Evolutionary conservation across 768 basidiomycete genomes (phyloP).

Genomic region (Calocybe gangraenosa): DNA sequence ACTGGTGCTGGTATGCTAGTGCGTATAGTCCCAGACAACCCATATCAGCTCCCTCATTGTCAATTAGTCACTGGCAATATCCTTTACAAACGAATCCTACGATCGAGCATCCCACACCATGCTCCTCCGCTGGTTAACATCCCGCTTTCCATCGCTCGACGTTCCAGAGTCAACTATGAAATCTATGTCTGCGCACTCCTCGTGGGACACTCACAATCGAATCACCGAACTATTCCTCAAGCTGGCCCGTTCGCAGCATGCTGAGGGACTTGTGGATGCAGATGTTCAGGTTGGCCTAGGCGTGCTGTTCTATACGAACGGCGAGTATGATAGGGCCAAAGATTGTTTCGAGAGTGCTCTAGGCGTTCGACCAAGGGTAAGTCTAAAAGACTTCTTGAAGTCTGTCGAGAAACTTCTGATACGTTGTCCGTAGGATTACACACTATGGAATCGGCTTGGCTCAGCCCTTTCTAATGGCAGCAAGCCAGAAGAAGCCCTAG

Average conservation of each 20-base stretch:
- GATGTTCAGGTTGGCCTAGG: conserved; percentile 94
- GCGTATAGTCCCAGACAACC: conserved; percentile 21
- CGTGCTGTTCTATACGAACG: conserved; percentile 86
- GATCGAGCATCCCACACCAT: conserved; percentile 84
- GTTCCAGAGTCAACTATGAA: conserved; percentile 54
- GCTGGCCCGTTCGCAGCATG: conserved; percentile 81
- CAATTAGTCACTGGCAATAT: conserved; percentile 84
- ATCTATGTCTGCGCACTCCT: conserved; percentile 48
- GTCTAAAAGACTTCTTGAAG: conserved; percentile 23
- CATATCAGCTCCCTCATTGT: neutral
- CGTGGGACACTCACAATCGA: conserved; percentile 80
- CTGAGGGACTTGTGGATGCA: conserved; percentile 67
- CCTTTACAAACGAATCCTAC: conserved; percentile 91
- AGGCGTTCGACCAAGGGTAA: conserved; percentile 63
- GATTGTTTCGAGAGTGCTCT: conserved; percentile 94
- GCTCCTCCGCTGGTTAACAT: conserved; percentile 80
- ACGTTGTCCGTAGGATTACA: conserved; percentile 63
- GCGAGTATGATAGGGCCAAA: conserved; percentile 82
- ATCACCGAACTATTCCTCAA: conserved; percentile 81
- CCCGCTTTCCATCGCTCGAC: conserved; percentile 54
- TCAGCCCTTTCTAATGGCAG: conserved; percentile 93
- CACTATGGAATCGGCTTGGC: conserved; percentile 94
- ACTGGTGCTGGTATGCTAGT: conserved; percentile 73
- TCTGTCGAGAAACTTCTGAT: conserved; percentile 1
- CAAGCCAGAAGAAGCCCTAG: conserved; percentile 90